phyloP scores from a whole-genome alignment of 2,329 filamentous ascomycete genomes.

The Cladophialophora chaetospira region DNA sequence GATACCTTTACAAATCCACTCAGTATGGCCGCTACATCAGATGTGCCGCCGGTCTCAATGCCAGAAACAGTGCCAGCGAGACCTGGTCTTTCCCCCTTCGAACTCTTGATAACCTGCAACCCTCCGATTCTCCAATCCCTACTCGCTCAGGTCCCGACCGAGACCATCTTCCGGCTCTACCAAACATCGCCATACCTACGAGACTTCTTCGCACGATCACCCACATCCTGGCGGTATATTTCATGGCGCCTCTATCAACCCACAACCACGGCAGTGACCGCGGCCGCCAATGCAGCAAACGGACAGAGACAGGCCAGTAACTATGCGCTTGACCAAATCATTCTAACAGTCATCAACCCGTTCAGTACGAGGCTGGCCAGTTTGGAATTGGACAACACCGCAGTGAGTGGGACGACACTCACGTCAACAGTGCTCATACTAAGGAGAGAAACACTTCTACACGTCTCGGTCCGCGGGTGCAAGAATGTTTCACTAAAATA shows the following conservation, averaged over 20 bases:
- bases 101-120: conserved; percentile 58
- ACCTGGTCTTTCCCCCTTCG: conserved; percentile 48
- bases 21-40: conserved; percentile 14
- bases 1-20: conserved; percentile 3
- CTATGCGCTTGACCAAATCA: conserved; percentile 60
- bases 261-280: conserved; percentile 38
- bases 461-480: conserved; percentile 63
- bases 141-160: conserved; percentile 58
- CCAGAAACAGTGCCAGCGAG: conserved; percentile 6
- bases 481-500: conserved; percentile 67
- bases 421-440: conserved; percentile 57
- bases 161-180: conserved; percentile 59
- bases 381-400: conserved; percentile 63
- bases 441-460: conserved; percentile 57
- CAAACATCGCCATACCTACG: conserved; percentile 60
- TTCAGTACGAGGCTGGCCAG: conserved; percentile 59
- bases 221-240: conserved; percentile 62
- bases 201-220: conserved; percentile 57
- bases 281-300: conserved; percentile 34
- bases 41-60: conserved; percentile 20
- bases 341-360: conserved; percentile 58
- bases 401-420: conserved; percentile 60
- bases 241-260: conserved; percentile 57
- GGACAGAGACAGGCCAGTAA: conserved; percentile 55
- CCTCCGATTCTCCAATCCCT: conserved; percentile 62